Conservation (phyloP, 2,329 filamentous ascomycete genomes). For the Penicillium brasilianum region DNA sequence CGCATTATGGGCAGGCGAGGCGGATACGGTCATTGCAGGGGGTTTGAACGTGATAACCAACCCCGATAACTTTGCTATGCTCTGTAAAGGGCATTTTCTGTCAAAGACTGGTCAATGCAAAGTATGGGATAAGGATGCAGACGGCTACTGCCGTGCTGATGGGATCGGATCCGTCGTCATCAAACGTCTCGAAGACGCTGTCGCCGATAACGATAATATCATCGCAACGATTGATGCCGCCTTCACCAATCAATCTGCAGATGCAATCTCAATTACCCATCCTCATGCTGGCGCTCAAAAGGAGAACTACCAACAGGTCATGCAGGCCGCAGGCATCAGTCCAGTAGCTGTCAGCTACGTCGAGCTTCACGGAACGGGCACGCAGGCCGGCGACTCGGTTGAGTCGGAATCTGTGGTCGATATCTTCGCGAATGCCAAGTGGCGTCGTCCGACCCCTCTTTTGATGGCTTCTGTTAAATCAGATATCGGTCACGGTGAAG, state of each 20-base stretch:
- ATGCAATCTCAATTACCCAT: constrained; percentile 52
- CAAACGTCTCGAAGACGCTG: constrained; percentile 58
- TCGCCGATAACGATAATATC: constrained; percentile 53
- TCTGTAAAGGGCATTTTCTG: constrained; percentile 58
- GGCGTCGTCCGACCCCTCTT: background rate
- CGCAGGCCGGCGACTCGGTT: constrained; percentile 42
- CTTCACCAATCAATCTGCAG: constrained; percentile 51
- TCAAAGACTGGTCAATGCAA: constrained; percentile 52
- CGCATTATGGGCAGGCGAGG: background rate
- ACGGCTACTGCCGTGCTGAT: constrained; percentile 62
- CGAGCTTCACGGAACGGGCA: constrained; percentile 50
- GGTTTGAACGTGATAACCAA: constrained; percentile 73
- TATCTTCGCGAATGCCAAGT: background rate
- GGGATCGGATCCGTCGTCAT: constrained; percentile 56
- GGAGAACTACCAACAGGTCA: constrained; percentile 38
- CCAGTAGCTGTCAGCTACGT: constrained; percentile 45
- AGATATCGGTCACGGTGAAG: constrained; percentile 53
- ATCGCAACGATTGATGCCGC: constrained; percentile 49
- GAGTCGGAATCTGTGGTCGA: background rate
- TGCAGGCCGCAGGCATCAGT: constrained; percentile 42
- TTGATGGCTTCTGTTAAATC: constrained; percentile 34
- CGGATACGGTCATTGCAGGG: constrained; percentile 76
- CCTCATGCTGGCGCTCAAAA: constrained; percentile 39
- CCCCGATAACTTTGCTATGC: constrained; percentile 75
- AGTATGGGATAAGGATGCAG: constrained; percentile 54